Conservation (phyloP, 192 early-diverging fungal species). For the Coemansia sp. region DNA sequence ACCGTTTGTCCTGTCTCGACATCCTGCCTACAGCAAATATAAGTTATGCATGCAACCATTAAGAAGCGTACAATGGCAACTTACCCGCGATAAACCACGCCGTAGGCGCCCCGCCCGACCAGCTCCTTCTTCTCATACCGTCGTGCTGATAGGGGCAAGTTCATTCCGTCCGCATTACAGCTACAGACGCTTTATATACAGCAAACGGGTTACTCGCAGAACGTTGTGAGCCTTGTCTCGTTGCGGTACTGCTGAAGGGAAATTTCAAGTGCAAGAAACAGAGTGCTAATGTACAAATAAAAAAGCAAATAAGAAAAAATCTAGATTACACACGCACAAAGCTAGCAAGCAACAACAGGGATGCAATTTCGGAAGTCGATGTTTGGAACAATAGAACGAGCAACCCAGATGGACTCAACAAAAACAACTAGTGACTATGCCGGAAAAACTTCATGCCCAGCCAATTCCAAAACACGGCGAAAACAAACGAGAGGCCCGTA, state of each 20-base stretch:
- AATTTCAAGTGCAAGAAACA: too few species aligned
- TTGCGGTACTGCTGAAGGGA: too few species aligned
- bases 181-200: neutral
- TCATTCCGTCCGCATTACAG: constrained; percentile 46
- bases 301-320: too few species aligned
- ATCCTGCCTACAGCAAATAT: constrained; percentile 47
- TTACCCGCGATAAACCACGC: constrained; percentile 52
- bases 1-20: constrained; percentile 74
- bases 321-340: constrained; percentile 1
- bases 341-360: neutral
- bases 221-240: too few species aligned
- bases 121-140: constrained; percentile 53
- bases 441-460: constrained; percentile 92
- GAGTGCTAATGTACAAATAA: too few species aligned
- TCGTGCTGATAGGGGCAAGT: constrained; percentile 41
- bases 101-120: constrained; percentile 51
- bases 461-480: constrained; percentile 89
- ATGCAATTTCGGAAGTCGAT: neutral
- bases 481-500: constrained; percentile 68
- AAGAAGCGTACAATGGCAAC: constrained; percentile 5
- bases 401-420: too few species aligned
- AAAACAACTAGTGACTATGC: constrained; percentile 57
- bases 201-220: too few species aligned
- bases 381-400: too few species aligned
- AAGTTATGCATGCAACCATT: neutral